Percentiles rank a stretch among this genome's conserved stretches.
phyloP scores from a whole-genome alignment of 305 asterid species.

The Rubia occidens region DNA sequence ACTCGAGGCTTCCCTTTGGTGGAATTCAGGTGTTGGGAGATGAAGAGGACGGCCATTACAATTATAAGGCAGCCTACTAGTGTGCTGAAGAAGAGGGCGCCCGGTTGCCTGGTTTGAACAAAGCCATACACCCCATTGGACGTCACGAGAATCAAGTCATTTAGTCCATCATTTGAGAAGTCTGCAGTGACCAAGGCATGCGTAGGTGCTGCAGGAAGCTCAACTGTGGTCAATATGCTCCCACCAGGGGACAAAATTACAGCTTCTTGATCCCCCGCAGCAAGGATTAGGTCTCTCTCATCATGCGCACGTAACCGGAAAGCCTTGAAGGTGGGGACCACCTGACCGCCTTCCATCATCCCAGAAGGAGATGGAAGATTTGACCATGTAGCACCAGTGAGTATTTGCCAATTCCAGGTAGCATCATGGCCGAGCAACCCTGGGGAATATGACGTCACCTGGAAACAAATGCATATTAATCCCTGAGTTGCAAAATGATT shows the following conservation, averaged over 20 bases:
- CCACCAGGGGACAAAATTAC: slow-evolving; percentile 78
- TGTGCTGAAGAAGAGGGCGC: slow-evolving; percentile 92
- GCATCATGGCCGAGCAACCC: slow-evolving; percentile 83
- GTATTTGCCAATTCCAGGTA: slow-evolving; percentile 83
- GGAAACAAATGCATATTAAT: slow-evolving; percentile 21
- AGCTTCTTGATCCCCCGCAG: slow-evolving; percentile 91
- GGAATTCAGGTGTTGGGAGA: slow-evolving; percentile 72
- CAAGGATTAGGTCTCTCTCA: slow-evolving; percentile 67
- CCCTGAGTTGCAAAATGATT: slow-evolving; percentile 5
- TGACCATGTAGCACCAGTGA: slow-evolving; percentile 90
- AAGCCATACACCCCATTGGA: slow-evolving; percentile 86
- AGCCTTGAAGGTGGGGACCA: slow-evolving; percentile 77
- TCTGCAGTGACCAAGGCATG: slow-evolving; percentile 68
- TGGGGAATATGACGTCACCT: slow-evolving; percentile 95
- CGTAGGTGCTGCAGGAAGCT: slow-evolving; percentile 85
- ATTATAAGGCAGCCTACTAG: slow-evolving; percentile 85
- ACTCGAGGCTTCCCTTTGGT: slow-evolving; percentile 72
- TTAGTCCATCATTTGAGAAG: slow-evolving; percentile 80
- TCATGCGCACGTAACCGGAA: slow-evolving; percentile 69
- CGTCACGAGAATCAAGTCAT: slow-evolving; percentile 72
- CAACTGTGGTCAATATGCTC: slow-evolving; percentile 45
- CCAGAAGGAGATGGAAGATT: slow-evolving; percentile 86
- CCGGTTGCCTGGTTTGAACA: slow-evolving; percentile 95
- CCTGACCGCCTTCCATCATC: slow-evolving; percentile 45
- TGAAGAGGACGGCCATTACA: slow-evolving; percentile 83